Conservation (phyloP, 2,329 filamentous ascomycete genomes). For the Sclerotinia glacialis region DNA sequence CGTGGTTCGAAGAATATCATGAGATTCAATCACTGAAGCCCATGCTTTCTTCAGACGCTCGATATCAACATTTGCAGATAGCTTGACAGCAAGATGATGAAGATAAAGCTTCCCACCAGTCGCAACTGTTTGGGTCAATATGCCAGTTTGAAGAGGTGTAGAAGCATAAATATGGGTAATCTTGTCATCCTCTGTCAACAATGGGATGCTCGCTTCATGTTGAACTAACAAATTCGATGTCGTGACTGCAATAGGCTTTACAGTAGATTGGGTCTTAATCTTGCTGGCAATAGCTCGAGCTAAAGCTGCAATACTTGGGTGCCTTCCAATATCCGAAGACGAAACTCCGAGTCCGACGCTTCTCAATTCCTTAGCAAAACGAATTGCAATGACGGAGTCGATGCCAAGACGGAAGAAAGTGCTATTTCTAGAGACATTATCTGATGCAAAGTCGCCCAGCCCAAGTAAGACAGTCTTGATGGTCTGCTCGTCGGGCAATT, state of each 20-base stretch:
- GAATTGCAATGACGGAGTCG: constrained; percentile 42
- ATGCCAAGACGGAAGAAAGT: constrained; percentile 42
- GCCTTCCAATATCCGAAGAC: constrained; percentile 45
- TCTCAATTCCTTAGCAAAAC: constrained; percentile 43
- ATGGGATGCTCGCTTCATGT: background rate
- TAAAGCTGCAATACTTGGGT: constrained; percentile 46
- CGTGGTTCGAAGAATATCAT: constrained; percentile 39
- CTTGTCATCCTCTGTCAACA: background rate
- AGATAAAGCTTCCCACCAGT: constrained; percentile 39
- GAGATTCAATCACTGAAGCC: constrained; percentile 29
- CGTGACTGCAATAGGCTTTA: background rate
- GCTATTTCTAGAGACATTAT: background rate
- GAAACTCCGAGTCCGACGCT: constrained; percentile 38
- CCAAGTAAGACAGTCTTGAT: background rate
- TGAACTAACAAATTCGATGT: background rate
- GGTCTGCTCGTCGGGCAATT: background rate
- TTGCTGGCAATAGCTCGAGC: background rate
- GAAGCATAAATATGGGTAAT: constrained; percentile 42
- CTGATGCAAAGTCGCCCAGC: background rate
- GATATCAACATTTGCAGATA: constrained; percentile 28
- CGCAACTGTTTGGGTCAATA: constrained; percentile 41
- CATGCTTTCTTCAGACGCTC: constrained; percentile 33
- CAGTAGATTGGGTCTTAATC: background rate
- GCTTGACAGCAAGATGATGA: constrained; percentile 30
- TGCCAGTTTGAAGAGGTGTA: constrained; percentile 41